phyloP scores from a whole-genome alignment of 306 rosid genomes.

The Glycine tomentella region DNA sequence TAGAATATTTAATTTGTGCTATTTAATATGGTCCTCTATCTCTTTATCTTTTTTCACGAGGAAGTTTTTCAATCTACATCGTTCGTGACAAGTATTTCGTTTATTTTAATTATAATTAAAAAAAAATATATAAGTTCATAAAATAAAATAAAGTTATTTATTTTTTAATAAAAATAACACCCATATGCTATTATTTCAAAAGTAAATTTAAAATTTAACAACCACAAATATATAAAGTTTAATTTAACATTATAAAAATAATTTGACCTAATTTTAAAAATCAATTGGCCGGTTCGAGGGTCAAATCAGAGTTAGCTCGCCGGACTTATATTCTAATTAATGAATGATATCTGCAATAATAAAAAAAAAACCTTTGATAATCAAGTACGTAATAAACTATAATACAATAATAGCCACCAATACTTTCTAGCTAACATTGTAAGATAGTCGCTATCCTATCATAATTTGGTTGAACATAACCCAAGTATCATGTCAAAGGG shows the following conservation, averaged over 20 bases:
- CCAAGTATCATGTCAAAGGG: conserved; percentile 30
- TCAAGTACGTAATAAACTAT: conserved; percentile 20
- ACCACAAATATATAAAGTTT: background rate
- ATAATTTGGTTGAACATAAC: conserved; percentile 13
- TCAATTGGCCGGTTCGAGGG: conserved; percentile 42
- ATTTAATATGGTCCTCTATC: background rate
- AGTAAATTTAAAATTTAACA: background rate
- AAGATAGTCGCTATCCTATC: conserved; percentile 42
- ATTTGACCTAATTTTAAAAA: conserved; percentile 27
- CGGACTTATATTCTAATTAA: conserved; percentile 34
- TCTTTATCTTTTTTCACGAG: background rate
- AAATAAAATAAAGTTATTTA: background rate
- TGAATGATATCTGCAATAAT: conserved; percentile 3
- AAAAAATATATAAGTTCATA: background rate
- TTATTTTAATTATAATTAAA: background rate
- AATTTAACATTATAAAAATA: background rate
- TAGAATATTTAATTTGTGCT: conserved; percentile 31
- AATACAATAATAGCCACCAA: conserved; percentile 34
- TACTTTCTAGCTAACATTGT: conserved; percentile 3
- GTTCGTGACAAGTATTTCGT: background rate
- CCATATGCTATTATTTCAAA: background rate
- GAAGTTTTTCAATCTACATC: background rate
- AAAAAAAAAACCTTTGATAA: conserved; percentile 11
- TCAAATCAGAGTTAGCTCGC: conserved; percentile 42
- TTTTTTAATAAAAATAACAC: background rate